Conservation (phyloP, 164 flowering plant genomes). For the Stephania cephalantha region DNA sequence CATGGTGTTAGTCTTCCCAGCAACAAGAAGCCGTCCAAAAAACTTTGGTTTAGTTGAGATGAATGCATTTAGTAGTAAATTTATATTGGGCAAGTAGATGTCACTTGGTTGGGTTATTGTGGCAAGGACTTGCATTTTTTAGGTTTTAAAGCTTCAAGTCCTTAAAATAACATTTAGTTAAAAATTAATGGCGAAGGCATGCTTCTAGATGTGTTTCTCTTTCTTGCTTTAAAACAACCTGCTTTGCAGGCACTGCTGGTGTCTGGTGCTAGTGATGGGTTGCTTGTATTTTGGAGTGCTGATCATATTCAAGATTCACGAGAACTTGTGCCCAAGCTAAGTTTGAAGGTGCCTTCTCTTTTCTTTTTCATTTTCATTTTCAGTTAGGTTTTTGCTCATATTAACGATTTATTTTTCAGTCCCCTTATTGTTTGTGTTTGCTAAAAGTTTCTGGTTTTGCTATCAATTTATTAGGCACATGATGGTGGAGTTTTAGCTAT, state of each 20-base stretch:
- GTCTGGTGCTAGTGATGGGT: slow-evolving; percentile 96
- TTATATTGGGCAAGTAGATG: too few relatives aligned
- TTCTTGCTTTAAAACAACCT: too few relatives aligned
- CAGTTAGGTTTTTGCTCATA: background rate
- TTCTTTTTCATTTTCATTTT: background rate
- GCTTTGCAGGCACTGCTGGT: slow-evolving; percentile 71
- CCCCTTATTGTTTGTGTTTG: background rate
- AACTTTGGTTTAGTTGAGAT: too few relatives aligned
- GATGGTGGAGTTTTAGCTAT: slow-evolving; percentile 98
- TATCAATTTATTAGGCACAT: slow-evolving; percentile 62
- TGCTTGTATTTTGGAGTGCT: slow-evolving; percentile 93
- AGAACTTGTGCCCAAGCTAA: slow-evolving; percentile 95
- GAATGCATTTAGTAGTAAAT: too few relatives aligned
- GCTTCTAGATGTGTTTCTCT: slow-evolving; percentile 8
- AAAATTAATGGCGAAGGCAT: background rate
- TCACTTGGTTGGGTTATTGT: too few relatives aligned
- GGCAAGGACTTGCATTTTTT: too few relatives aligned
- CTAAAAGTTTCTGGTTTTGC: slow-evolving; percentile 5
- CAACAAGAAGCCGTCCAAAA: too few relatives aligned
- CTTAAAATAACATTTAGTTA: background rate
- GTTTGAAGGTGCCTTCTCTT: slow-evolving; percentile 56
- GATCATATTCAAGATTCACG: slow-evolving; percentile 94
- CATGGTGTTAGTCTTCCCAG: too few relatives aligned
- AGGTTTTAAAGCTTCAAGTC: too few relatives aligned
- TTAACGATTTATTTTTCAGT: background rate